Percentiles rank a stretch among this genome's conserved stretches.
Evolutionary conservation across 2,329 filamentous ascomycete genomes (phyloP).

Genomic region (Cucurbitaria berberidis): DNA sequence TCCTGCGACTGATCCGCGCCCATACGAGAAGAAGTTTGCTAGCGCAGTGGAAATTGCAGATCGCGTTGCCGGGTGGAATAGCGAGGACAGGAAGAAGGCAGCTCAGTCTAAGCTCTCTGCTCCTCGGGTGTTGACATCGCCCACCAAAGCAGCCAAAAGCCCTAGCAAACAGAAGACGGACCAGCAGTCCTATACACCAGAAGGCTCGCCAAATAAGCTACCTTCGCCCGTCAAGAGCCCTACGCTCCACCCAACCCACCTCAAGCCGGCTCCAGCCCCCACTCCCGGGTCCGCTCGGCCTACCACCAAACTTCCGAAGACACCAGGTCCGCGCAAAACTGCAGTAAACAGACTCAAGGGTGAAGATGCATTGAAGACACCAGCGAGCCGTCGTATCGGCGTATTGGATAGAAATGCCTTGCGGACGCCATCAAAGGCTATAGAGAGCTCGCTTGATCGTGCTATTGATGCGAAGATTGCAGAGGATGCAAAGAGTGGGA

Average conservation of each 20-base stretch:
- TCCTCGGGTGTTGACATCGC: neutral
- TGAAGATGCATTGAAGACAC: neutral
- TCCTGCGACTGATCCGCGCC: neutral
- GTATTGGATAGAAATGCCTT: constrained; percentile 18
- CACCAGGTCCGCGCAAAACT: neutral
- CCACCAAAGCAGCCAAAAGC: constrained; percentile 2
- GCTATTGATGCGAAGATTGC: constrained; percentile 38
- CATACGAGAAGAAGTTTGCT: constrained; percentile 10
- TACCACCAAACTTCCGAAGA: neutral
- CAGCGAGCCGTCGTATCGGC: neutral
- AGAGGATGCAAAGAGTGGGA: constrained; percentile 19
- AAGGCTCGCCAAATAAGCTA: constrained; percentile 13
- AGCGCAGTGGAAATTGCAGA: constrained; percentile 22
- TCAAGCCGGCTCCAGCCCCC: neutral
- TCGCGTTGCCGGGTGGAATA: constrained; percentile 23
- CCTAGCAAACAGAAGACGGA: neutral
- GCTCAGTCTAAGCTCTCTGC: neutral
- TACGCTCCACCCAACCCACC: constrained; percentile 1
- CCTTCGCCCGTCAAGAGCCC: neutral
- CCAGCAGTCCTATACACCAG: constrained; percentile 11
- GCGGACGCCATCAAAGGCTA: constrained; percentile 32
- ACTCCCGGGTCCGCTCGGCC: neutral
- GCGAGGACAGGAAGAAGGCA: constrained; percentile 7
- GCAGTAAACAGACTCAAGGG: neutral
- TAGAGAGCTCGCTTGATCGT: constrained; percentile 21